Percentiles rank a stretch among this genome's conserved stretches.
Conservation (phyloP, 176 grass and related monocot species). For the Lolium multiflorum region DNA sequence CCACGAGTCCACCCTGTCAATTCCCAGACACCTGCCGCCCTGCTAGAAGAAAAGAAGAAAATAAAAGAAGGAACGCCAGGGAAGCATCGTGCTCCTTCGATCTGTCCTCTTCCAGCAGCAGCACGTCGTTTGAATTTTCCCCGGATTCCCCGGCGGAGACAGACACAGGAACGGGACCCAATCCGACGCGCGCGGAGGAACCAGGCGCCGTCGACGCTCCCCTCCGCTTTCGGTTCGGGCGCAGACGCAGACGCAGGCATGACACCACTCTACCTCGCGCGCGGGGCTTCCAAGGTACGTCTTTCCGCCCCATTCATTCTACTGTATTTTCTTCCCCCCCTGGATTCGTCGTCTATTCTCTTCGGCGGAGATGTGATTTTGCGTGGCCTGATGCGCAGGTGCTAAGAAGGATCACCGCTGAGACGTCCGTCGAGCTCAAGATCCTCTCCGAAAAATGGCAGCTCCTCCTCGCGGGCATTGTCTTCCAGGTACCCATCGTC, state of each 20-base stretch:
- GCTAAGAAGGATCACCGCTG: constrained; percentile 68
- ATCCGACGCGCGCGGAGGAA: neutral
- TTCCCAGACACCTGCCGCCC: neutral
- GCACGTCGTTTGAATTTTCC: neutral
- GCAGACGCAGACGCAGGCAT: constrained; percentile 37
- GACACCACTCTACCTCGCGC: constrained; percentile 71
- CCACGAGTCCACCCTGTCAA: constrained; percentile 14
- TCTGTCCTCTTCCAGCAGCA: neutral
- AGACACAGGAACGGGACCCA: neutral
- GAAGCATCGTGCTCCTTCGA: neutral
- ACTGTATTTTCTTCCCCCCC: no score
- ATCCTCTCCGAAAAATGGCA: constrained; percentile 91
- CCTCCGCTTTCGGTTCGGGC: neutral
- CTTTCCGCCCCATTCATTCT: neutral
- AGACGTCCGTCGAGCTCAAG: constrained; percentile 77
- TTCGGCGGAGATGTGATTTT: neutral
- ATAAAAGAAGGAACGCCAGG: neutral
- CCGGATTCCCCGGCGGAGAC: neutral
- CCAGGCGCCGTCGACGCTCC: no score
- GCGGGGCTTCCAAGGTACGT: constrained; percentile 73
- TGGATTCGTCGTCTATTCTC: neutral
- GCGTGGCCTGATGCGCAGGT: constrained; percentile 49
- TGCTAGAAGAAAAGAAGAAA: neutral
- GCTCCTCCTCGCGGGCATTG: constrained; percentile 73
- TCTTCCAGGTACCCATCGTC: constrained; percentile 69